A percentile compares a stretch with the other conserved stretches of the same genome.
phyloP scores from a whole-genome alignment of 352 stramenopile species.

The Pythium sp. region DNA sequence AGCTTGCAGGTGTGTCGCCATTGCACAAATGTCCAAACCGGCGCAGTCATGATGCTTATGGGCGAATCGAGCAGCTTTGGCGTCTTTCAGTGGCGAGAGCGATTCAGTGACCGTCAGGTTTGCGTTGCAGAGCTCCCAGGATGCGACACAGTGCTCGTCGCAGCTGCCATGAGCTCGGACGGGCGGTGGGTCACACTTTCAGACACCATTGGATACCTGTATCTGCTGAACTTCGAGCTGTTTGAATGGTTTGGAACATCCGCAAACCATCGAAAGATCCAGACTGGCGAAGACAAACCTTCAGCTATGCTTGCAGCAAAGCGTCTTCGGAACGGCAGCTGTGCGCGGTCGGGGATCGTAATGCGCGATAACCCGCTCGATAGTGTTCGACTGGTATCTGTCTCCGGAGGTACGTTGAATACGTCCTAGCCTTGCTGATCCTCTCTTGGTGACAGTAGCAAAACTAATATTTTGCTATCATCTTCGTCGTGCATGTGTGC shows the following conservation, averaged over 20 bases:
- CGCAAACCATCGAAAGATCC: background rate
- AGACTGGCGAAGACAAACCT: background rate
- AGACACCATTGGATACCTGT: constrained; percentile 24
- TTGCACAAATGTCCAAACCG: constrained; percentile 11
- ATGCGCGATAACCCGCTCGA: constrained; percentile 35
- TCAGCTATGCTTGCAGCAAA: constrained; percentile 19
- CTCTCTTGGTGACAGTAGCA: no score
- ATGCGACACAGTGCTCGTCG: constrained; percentile 10
- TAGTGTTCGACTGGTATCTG: constrained; percentile 28
- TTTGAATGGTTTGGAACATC: constrained; percentile 21
- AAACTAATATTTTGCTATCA: background rate
- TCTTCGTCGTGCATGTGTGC: constrained; percentile 1
- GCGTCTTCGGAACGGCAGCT: constrained; percentile 23
- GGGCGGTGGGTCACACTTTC: constrained; percentile 34
- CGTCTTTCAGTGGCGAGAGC: constrained; percentile 55
- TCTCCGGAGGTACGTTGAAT: constrained; percentile 12
- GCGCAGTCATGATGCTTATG: constrained; percentile 41
- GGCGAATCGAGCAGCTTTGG: constrained; percentile 22
- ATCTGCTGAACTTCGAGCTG: constrained; percentile 30
- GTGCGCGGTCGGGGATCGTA: constrained; percentile 32
- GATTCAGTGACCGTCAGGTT: constrained; percentile 49
- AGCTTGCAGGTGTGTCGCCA: constrained; percentile 9
- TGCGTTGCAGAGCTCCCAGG: constrained; percentile 31
- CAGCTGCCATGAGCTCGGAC: constrained; percentile 24
- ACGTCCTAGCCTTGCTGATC: background rate